Evolutionary conservation across 2,329 filamentous ascomycete species (phyloP).

Genomic region (Aureobasidium sp.): DNA sequence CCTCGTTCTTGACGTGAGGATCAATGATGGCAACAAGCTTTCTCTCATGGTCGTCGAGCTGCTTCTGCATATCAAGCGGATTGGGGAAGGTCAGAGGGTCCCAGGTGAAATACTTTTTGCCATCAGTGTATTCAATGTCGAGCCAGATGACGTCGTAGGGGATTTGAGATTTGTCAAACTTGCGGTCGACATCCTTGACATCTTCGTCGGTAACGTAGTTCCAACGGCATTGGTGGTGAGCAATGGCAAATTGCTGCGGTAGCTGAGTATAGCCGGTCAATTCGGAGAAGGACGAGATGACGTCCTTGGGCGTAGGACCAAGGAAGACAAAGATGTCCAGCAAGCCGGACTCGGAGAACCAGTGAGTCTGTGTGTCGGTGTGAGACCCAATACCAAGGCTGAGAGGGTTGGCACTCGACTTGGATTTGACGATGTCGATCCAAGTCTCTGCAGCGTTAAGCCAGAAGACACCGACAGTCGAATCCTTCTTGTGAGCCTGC

Average conservation of each 20-base stretch:
- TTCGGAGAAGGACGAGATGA: constrained; percentile 76
- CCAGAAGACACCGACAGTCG: constrained; percentile 95
- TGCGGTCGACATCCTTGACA: constrained; percentile 90
- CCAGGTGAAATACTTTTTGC: constrained; percentile 98
- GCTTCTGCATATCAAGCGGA: constrained; percentile 79
- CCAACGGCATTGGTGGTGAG: constrained; percentile 97
- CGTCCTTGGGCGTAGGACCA: constrained; percentile 74
- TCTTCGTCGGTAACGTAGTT: constrained; percentile 98
- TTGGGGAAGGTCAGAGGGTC: constrained; percentile 82
- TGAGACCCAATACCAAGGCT: constrained; percentile 63
- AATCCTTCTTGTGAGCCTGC: constrained; percentile 92
- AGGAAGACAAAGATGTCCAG: constrained; percentile 93
- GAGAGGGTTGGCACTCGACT: constrained; percentile 65
- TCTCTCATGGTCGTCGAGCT: constrained; percentile 74
- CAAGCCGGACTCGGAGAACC: constrained; percentile 88
- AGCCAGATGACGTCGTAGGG: constrained; percentile 99
- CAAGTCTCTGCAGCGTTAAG: constrained; percentile 95
- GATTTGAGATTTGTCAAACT: constrained; percentile 91
- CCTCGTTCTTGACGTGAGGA: constrained; percentile 92
- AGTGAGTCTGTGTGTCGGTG: constrained; percentile 82
- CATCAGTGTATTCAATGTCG: constrained; percentile 94
- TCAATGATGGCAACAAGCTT: constrained; percentile 95
- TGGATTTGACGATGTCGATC: constrained; percentile 86
- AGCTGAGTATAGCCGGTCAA: constrained; percentile 87
- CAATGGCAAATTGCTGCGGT: constrained; percentile 86